A percentile compares a stretch with the other conserved stretches of the same genome.
Evolutionary conservation across 805 yeast genomes (phyloP).

Genomic region (Cyberlindnera mrakii): DNA sequence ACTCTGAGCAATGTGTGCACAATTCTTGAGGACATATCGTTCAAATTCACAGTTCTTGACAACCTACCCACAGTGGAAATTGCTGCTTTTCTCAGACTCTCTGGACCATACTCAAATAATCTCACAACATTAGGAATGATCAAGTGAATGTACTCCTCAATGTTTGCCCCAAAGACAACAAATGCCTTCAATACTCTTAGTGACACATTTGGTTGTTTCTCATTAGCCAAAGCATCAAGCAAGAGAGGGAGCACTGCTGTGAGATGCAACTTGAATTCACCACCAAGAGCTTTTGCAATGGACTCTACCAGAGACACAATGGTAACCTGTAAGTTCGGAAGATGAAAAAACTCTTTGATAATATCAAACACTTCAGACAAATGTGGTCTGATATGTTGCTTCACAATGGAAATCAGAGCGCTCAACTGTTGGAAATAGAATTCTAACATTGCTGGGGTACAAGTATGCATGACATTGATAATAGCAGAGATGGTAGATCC

Average conservation of each 20-base stretch:
- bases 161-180: conserved; percentile 78
- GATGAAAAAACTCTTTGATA: conserved; percentile 65
- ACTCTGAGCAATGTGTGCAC: conserved; percentile 81
- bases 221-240: conserved; percentile 70
- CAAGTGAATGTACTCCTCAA: conserved; percentile 84
- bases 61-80: conserved; percentile 79
- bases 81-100: conserved; percentile 59
- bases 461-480: conserved; percentile 73
- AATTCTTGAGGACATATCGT: conserved; percentile 86
- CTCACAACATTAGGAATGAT: conserved; percentile 82
- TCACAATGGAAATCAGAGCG: conserved; percentile 72
- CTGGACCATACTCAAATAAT: conserved; percentile 66
- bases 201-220: conserved; percentile 58
- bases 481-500: conserved; percentile 87
- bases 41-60: conserved; percentile 63
- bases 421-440: conserved; percentile 87
- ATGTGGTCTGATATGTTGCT: conserved; percentile 83
- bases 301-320: conserved; percentile 78
- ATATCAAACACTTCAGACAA: conserved; percentile 69
- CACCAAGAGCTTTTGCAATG: conserved; percentile 79
- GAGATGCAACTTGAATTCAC: conserved; percentile 82
- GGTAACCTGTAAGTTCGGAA: conserved; percentile 64
- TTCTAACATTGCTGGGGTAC: conserved; percentile 74
- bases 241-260: conserved; percentile 74
- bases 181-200: conserved; percentile 74